These are phyloP conservation scores for Biscogniauxia marginata DNA, from an alignment of 2,329 filamentous ascomycete species.

Conservation along the genomic window DNA sequence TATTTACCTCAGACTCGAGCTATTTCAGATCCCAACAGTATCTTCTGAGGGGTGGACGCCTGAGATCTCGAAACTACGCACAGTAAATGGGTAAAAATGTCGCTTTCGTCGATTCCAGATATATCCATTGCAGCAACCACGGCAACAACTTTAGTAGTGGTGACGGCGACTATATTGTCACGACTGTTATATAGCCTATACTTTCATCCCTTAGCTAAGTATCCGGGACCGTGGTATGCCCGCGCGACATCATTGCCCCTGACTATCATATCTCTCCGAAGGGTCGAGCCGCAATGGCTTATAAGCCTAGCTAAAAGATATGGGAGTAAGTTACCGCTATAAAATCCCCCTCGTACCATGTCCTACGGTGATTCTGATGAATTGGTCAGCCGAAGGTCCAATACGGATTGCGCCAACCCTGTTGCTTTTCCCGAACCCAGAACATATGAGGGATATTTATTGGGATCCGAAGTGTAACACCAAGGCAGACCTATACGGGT, in stretches of 20 bases:
- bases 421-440: slow-evolving; percentile 36
- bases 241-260: slow-evolving; percentile 19
- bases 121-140: background rate
- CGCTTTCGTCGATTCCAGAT: background rate
- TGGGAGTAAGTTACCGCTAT: slow-evolving; percentile 6
- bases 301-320: slow-evolving; percentile 22
- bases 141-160: background rate
- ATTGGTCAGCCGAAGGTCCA: slow-evolving; percentile 24
- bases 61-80: too few species aligned
- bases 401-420: slow-evolving; percentile 39
- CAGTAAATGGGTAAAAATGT: too few species aligned
- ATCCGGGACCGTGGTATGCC: slow-evolving; percentile 24
- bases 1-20: too few species aligned
- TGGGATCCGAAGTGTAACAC: slow-evolving; percentile 36
- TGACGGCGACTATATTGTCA: background rate
- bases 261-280: slow-evolving; percentile 17
- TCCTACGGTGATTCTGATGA: background rate
- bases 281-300: slow-evolving; percentile 23
- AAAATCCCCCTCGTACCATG: background rate
- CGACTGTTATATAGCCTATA: slow-evolving; percentile 18
- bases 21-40: too few species aligned
- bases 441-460: slow-evolving; percentile 40
- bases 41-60: too few species aligned
- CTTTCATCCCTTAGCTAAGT: slow-evolving; percentile 23
- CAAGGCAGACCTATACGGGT: slow-evolving; percentile 35